These are phyloP conservation scores for Epichloe aotearoae DNA, from an alignment of 2,329 filamentous ascomycete genomes.

Conservation along the genomic window DNA sequence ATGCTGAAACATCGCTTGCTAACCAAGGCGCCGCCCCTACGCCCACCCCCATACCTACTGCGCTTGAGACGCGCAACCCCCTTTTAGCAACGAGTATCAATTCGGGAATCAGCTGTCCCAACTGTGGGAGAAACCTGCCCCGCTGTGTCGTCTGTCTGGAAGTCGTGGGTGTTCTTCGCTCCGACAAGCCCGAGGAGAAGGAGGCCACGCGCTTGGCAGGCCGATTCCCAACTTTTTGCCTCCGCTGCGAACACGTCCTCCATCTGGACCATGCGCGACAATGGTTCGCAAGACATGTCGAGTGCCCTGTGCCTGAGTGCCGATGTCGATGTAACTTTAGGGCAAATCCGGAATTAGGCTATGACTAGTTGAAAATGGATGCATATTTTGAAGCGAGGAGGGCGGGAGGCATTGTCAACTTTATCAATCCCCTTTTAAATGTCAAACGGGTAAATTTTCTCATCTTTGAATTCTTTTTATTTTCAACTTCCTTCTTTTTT, in stretches of 20 bases:
- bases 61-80: conserved; percentile 34
- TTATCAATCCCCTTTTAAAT: background rate
- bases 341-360: conserved; percentile 45
- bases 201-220: conserved; percentile 37
- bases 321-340: conserved; percentile 50
- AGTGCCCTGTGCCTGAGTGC: conserved; percentile 58
- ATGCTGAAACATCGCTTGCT: conserved; percentile 41
- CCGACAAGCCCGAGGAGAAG: conserved; percentile 40
- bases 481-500: too few species aligned
- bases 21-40: conserved; percentile 19
- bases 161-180: conserved; percentile 50
- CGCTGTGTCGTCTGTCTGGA: conserved; percentile 56
- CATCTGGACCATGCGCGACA: conserved; percentile 54
- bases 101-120: conserved; percentile 51
- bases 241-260: conserved; percentile 54
- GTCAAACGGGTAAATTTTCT: too few species aligned
- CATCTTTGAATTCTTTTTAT: too few species aligned
- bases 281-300: conserved; percentile 52
- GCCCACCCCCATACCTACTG: conserved; percentile 13
- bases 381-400: background rate
- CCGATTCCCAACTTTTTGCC: conserved; percentile 54
- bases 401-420: too few species aligned
- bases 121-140: conserved; percentile 52
- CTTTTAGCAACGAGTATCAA: conserved; percentile 45
- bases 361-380: conserved; percentile 19